Evolutionary conservation across 768 basidiomycete species (phyloP).

Genomic region (Podaxis sp.): DNA sequence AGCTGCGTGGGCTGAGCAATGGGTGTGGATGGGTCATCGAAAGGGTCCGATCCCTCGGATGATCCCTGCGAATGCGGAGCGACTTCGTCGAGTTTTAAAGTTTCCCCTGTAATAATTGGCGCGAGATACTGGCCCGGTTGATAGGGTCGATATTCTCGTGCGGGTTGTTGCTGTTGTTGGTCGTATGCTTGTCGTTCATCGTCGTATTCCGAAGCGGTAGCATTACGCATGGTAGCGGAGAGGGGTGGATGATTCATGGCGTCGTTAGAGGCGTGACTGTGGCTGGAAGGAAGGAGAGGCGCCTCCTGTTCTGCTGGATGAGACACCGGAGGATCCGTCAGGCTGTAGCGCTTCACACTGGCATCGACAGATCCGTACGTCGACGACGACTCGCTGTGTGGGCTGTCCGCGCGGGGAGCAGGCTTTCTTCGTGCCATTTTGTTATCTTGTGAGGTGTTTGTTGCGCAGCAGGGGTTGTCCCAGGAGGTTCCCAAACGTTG

Average conservation of each 20-base stretch:
- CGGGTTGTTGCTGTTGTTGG: slow-evolving; percentile 16
- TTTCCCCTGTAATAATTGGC: slow-evolving; percentile 66
- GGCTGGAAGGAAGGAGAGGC: slow-evolving; percentile 7
- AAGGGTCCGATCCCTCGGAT: slow-evolving; percentile 23
- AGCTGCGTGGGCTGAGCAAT: slow-evolving; percentile 15
- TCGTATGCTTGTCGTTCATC: slow-evolving; percentile 18
- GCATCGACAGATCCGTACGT: slow-evolving; percentile 23
- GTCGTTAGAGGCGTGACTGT: slow-evolving; percentile 18
- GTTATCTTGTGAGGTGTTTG: slow-evolving; percentile 4
- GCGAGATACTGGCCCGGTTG: slow-evolving; percentile 60
- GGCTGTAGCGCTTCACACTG: slow-evolving; percentile 29
- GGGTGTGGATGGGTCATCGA: slow-evolving; percentile 25
- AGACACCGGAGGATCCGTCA: slow-evolving; percentile 27
- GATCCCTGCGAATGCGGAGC: slow-evolving; percentile 5
- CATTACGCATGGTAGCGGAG: slow-evolving; percentile 20
- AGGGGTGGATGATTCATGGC: slow-evolving; percentile 23
- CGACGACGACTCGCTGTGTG: slow-evolving; percentile 19
- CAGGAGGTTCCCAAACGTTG: background rate
- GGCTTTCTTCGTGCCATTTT: slow-evolving; percentile 35
- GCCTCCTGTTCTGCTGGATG: slow-evolving; percentile 8
- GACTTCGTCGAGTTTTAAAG: slow-evolving; percentile 46
- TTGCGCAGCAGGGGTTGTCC: slow-evolving; percentile 16
- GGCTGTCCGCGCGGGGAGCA: slow-evolving; percentile 23
- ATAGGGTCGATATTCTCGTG: slow-evolving; percentile 42
- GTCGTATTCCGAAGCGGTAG: background rate